Evolutionary conservation across 2,329 filamentous ascomycete genomes (phyloP).

Genomic region (Pseudocercospora fijiensis): DNA sequence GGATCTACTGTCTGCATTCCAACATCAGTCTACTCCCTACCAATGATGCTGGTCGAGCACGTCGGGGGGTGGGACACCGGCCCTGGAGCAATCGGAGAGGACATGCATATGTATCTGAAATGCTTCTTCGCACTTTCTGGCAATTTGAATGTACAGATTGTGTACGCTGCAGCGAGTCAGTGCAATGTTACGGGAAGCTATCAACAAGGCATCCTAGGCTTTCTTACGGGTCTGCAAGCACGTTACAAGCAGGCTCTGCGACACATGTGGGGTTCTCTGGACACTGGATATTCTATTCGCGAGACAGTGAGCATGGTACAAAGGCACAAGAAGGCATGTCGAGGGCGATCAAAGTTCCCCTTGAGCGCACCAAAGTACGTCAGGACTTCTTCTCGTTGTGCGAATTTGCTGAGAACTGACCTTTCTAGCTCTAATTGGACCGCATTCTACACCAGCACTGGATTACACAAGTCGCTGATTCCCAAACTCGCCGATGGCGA

Average conservation of each 20-base stretch:
- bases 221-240: conserved; percentile 59
- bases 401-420: conserved; percentile 19
- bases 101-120: conserved; percentile 76
- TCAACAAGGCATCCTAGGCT: conserved; percentile 54
- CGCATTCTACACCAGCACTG: conserved; percentile 35
- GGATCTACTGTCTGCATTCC: conserved; percentile 66
- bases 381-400: not conserved
- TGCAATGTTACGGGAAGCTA: conserved; percentile 65
- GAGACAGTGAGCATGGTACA: conserved; percentile 33
- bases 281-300: conserved; percentile 63
- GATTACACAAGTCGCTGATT: conserved; percentile 31
- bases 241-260: conserved; percentile 70
- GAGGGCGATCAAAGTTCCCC: conserved; percentile 21
- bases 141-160: conserved; percentile 62
- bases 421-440: conserved; percentile 34
- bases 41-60: conserved; percentile 64
- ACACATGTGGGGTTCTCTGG: conserved; percentile 74
- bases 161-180: conserved; percentile 69
- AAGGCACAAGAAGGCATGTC: conserved; percentile 24
- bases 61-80: conserved; percentile 72
- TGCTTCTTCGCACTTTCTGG: conserved; percentile 74
- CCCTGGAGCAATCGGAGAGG: conserved; percentile 70
- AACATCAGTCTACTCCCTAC: conserved; percentile 71
- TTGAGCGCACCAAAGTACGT: conserved; percentile 33
- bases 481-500: conserved; percentile 23